Percentiles rank a stretch among this genome's conserved stretches.
phyloP scores from a whole-genome alignment of 148 eudicot genomes.

The Rhododendron mucronatum region DNA sequence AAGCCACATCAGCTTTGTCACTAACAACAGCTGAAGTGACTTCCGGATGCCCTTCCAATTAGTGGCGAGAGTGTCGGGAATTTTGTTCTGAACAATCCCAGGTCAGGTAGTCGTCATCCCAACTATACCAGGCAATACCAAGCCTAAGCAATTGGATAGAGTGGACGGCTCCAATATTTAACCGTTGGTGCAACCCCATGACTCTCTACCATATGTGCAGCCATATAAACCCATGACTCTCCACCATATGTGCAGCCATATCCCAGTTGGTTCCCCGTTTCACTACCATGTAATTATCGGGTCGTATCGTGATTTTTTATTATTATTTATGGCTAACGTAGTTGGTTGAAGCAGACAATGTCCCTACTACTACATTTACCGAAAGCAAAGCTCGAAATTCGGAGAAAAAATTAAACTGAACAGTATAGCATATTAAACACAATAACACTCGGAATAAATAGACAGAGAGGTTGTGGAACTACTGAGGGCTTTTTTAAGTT shows the following conservation, averaged over 20 bases:
- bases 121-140: not conserved
- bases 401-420: not conserved
- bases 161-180: not conserved
- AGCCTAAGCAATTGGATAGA: not conserved
- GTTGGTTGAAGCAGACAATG: not conserved
- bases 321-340: not conserved
- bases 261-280: not conserved
- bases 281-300: not conserved
- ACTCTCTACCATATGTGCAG: not conserved
- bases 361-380: not conserved
- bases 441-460: not conserved
- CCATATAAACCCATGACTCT: not conserved
- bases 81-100: not conserved
- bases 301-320: not conserved
- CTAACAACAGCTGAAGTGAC: not conserved
- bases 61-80: not conserved
- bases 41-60: not conserved
- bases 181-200: not conserved
- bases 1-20: not conserved
- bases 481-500: not conserved
- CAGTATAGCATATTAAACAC: not conserved
- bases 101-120: not conserved
- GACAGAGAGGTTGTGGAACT: not conserved
- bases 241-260: not conserved
- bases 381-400: not conserved